phyloP scores from a whole-genome alignment of 352 stramenopile genomes.

The Phytophthora sp. region DNA sequence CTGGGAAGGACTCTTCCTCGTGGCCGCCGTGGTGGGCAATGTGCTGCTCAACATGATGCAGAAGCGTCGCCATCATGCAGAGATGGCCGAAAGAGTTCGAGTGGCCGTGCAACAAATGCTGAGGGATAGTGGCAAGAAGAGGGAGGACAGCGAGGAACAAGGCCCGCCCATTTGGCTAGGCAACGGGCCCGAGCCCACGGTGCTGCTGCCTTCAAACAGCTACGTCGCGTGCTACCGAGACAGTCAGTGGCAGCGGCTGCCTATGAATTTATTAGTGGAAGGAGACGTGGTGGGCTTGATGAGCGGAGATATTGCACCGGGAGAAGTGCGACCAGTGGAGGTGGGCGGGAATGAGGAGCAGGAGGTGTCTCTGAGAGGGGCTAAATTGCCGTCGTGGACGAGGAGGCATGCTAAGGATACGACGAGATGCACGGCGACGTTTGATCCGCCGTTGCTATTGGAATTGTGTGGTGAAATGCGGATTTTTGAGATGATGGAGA shows the following conservation, averaged over 20 bases:
- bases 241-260: conserved; percentile 78
- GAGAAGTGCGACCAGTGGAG: conserved; percentile 55
- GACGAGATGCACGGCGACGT: conserved; percentile 73
- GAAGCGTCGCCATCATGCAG: conserved; percentile 71
- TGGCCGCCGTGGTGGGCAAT: conserved; percentile 63
- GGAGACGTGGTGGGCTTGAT: conserved; percentile 84
- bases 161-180: conserved; percentile 32
- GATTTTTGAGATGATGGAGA: conserved; percentile 88
- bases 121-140: conserved; percentile 17
- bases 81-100: conserved; percentile 80
- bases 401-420: conserved; percentile 53
- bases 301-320: conserved; percentile 82
- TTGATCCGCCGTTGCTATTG: conserved; percentile 75
- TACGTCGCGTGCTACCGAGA: conserved; percentile 85
- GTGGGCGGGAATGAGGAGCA: conserved; percentile 22
- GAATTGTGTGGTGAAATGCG: conserved; percentile 87
- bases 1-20: conserved; percentile 65
- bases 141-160: conserved; percentile 12
- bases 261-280: conserved; percentile 86
- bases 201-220: conserved; percentile 79
- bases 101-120: conserved; percentile 72
- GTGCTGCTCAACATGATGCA: conserved; percentile 69
- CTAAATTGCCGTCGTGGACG: conserved; percentile 67
- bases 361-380: conserved; percentile 53
- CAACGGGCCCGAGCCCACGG: conserved; percentile 34